Evolutionary conservation across 805 yeast genomes (phyloP).

Genomic region (Trichomonascus vanleenenianus): DNA sequence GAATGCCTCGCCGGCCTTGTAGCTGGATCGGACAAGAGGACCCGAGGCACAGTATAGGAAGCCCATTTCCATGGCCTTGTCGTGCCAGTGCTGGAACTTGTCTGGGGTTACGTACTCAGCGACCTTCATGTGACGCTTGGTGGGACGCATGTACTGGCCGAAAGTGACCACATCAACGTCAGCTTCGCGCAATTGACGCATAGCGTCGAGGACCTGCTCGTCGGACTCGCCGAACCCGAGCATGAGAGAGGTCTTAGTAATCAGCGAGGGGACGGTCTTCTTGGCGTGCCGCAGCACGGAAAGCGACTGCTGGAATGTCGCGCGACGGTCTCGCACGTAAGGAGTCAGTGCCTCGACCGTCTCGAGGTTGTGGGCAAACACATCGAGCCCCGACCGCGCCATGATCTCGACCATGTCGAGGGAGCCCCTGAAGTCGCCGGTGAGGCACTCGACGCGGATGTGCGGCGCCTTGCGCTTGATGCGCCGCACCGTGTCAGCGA

Average conservation of each 20-base stretch:
- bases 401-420: conserved; percentile 67
- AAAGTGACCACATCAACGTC: conserved; percentile 93
- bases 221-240: conserved; percentile 95
- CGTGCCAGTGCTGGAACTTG: conserved; percentile 89
- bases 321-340: conserved; percentile 91
- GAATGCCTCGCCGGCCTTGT: conserved; percentile 97
- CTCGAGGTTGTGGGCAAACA: conserved; percentile 93
- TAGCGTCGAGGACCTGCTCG: conserved; percentile 71
- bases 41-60: conserved; percentile 96
- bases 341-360: conserved; percentile 96
- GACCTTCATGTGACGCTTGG: conserved; percentile 97
- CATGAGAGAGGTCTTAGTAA: conserved; percentile 94
- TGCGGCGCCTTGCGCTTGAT: conserved; percentile 87
- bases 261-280: conserved; percentile 57
- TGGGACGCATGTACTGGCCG: conserved; percentile 99
- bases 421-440: conserved; percentile 95
- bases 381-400: conserved; percentile 86
- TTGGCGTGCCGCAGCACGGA: conserved; percentile 77
- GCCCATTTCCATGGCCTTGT: conserved; percentile 76
- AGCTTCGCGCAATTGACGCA: conserved; percentile 65
- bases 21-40: conserved; percentile 91
- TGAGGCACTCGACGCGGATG: conserved; percentile 82
- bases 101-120: conserved; percentile 93
- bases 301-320: conserved; percentile 85
- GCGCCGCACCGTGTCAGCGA: conserved; percentile 75